These are phyloP conservation scores for Lactarius psammicola DNA, from an alignment of 768 basidiomycete genomes.

Conservation along the genomic window DNA sequence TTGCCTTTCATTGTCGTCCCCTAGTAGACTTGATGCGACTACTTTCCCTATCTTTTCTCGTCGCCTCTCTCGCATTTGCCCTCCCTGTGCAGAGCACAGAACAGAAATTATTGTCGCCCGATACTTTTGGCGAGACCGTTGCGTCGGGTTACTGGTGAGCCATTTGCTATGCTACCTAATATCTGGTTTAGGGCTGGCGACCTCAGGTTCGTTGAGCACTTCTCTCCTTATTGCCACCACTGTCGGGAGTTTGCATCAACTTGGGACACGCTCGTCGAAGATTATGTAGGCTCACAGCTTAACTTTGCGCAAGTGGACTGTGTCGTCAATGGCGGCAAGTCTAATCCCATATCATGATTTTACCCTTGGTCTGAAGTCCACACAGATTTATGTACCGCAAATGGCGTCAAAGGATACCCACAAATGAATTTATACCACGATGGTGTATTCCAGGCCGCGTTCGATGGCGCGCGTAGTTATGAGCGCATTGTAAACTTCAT, in stretches of 20 bases:
- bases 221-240: conserved; percentile 81
- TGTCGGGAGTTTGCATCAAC: conserved; percentile 78
- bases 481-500: conserved; percentile 58
- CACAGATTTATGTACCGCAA: conserved; percentile 75
- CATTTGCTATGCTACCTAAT: neutral
- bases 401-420: conserved; percentile 71
- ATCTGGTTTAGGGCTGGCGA: neutral
- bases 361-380: neutral
- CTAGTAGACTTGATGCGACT: conserved; percentile 9
- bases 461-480: conserved; percentile 51
- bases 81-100: conserved; percentile 31
- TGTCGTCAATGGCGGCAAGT: conserved; percentile 69
- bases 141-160: conserved; percentile 59
- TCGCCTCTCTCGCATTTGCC: conserved; percentile 26
- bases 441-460: conserved; percentile 59
- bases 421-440: conserved; percentile 70
- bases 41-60: conserved; percentile 22
- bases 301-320: conserved; percentile 83
- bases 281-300: conserved; percentile 49
- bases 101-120: conserved; percentile 48
- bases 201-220: conserved; percentile 77
- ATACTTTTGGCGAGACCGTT: conserved; percentile 55
- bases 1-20: neutral
- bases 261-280: conserved; percentile 67
- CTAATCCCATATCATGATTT: neutral